phyloP scores from a whole-genome alignment of 75 land plant species.

The Sequoia sempervirens region DNA sequence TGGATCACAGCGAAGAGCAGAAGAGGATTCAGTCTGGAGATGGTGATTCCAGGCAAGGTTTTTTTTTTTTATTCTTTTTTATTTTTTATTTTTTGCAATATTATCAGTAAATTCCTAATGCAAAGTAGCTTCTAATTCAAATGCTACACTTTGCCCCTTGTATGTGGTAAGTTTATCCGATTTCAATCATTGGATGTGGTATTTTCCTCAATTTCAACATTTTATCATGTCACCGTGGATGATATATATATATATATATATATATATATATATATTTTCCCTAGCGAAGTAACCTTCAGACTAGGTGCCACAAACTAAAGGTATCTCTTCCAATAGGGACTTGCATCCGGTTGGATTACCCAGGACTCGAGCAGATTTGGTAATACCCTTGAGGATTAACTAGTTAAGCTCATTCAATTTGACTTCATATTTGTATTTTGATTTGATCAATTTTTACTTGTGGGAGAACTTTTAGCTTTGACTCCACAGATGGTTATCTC shows the following conservation, averaged over 20 bases:
- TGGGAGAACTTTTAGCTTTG: not conserved
- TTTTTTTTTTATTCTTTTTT: not conserved
- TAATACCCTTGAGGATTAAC: not conserved
- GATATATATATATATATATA: no score
- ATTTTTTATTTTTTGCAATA: not conserved
- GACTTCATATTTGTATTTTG: not conserved
- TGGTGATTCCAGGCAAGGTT: conserved; percentile 6
- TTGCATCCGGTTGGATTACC: not conserved
- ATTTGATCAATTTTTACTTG: not conserved
- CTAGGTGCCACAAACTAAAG: not conserved
- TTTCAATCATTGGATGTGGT: no score
- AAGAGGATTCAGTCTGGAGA: conserved; percentile 11
- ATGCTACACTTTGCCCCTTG: not conserved
- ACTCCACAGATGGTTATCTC: not conserved
- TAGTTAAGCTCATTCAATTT: not conserved
- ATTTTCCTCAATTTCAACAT: not conserved
- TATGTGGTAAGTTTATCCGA: not conserved
- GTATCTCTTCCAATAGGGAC: not conserved
- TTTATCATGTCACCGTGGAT: not conserved
- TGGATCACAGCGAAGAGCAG: not conserved
- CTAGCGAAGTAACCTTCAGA: not conserved
- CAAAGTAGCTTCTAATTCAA: not conserved
- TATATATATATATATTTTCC: not conserved
- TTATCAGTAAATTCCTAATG: not conserved
- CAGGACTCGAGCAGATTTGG: no score